Conservation (phyloP, 2,329 filamentous ascomycete species). For the Aspergillus alliaceus region DNA sequence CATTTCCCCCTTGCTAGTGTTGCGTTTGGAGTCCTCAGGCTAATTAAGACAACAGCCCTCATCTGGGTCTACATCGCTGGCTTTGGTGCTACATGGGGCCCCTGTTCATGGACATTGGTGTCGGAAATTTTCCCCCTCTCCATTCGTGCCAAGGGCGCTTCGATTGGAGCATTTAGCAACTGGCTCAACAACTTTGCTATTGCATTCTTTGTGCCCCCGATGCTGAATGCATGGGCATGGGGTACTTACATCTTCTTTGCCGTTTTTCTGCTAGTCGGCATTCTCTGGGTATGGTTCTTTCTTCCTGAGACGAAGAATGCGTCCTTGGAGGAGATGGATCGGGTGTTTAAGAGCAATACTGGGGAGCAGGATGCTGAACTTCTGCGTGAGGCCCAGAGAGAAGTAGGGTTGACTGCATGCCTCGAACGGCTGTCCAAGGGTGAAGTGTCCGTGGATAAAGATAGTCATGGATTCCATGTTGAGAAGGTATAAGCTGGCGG, state of each 20-base stretch:
- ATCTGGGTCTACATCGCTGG: conserved; percentile 29
- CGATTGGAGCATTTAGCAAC: conserved; percentile 30
- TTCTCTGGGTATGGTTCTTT: conserved; percentile 29
- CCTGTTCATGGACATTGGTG: conserved; percentile 28
- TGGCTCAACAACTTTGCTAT: conserved; percentile 34
- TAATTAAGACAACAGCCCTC: conserved; percentile 15
- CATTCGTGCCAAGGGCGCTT: conserved; percentile 30
- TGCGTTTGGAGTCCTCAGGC: too few species aligned
- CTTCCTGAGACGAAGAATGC: conserved; percentile 60
- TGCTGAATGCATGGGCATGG: conserved; percentile 26
- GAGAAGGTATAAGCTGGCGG: conserved; percentile 1
- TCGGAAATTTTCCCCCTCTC: conserved; percentile 31
- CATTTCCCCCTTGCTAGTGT: background rate
- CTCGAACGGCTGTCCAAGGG: conserved; percentile 11
- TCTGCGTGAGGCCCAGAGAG: conserved; percentile 24
- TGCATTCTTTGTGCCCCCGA: conserved; percentile 29
- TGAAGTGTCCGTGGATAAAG: background rate
- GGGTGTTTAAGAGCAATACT: conserved; percentile 30
- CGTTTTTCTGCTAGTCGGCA: conserved; percentile 23
- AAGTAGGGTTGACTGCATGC: conserved; percentile 24
- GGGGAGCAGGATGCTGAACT: conserved; percentile 27
- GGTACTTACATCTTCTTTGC: conserved; percentile 33
- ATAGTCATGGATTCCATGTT: background rate
- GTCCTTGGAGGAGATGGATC: conserved; percentile 56
- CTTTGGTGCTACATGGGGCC: conserved; percentile 30